A percentile compares a stretch with the other conserved stretches of the same genome.
phyloP scores from a whole-genome alignment of 179 eudicot species.

The Gypsophila paniculata region DNA sequence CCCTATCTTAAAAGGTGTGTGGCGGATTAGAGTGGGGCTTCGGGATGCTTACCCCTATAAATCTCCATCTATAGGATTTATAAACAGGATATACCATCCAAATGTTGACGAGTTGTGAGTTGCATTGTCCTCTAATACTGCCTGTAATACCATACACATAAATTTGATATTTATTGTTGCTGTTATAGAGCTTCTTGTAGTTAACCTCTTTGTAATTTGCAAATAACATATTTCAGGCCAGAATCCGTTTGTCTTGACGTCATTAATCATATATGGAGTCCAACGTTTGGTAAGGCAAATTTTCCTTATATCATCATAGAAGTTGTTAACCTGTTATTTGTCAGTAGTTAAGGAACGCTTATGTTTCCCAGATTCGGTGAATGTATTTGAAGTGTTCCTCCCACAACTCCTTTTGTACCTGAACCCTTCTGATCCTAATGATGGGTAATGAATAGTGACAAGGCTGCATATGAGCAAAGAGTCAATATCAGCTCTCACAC shows the following conservation, averaged over 20 bases:
- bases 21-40: slow-evolving; percentile 65
- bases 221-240: slow-evolving; percentile 41
- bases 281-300: slow-evolving; percentile 56
- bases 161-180: no score
- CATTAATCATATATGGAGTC: slow-evolving; percentile 73
- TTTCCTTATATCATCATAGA: background rate
- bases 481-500: slow-evolving; percentile 37
- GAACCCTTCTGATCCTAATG: slow-evolving; percentile 65
- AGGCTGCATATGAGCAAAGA: slow-evolving; percentile 49
- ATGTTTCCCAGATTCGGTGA: slow-evolving; percentile 46
- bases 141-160: background rate
- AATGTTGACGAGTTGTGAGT: slow-evolving; percentile 74
- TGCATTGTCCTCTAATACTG: background rate
- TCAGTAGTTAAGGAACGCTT: slow-evolving; percentile 14
- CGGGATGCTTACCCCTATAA: slow-evolving; percentile 74
- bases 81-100: slow-evolving; percentile 69
- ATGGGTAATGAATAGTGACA: slow-evolving; percentile 68
- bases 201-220: no score
- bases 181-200: no score
- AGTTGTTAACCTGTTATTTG: no score
- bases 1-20: slow-evolving; percentile 67
- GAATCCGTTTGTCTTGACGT: slow-evolving; percentile 73
- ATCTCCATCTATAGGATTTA: slow-evolving; percentile 68
- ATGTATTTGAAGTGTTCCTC: slow-evolving; percentile 69
- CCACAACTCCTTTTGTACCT: slow-evolving; percentile 76